Percentiles rank a stretch among this genome's conserved stretches.
Conservation (phyloP, 2,329 filamentous ascomycete genomes). For the Pezicula rhizophila region DNA sequence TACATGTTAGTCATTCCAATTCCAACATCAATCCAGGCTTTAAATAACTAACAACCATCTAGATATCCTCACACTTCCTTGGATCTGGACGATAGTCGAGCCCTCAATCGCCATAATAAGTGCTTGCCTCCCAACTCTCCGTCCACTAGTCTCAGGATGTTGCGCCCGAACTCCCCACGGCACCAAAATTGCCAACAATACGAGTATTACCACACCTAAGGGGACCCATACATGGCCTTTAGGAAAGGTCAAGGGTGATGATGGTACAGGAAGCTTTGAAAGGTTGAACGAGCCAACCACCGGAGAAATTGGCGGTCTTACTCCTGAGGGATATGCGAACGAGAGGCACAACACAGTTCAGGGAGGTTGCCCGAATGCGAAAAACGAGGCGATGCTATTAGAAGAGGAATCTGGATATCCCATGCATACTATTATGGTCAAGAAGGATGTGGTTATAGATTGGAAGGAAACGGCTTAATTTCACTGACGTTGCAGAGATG, state of each 20-base stretch:
- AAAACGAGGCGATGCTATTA: too few species aligned
- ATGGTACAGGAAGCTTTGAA: neutral
- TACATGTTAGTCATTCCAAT: neutral
- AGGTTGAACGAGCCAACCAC: neutral
- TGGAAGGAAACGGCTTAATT: too few species aligned
- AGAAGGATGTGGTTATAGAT: too few species aligned
- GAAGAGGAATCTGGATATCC: too few species aligned
- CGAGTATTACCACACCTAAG: neutral
- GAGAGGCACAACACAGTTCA: neutral
- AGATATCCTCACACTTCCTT: constrained; percentile 1
- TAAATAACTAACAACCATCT: neutral
- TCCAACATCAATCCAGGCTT: neutral
- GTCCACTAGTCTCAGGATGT: neutral
- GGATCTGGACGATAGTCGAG: constrained; percentile 4
- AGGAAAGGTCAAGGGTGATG: neutral
- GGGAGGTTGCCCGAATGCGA: too few species aligned
- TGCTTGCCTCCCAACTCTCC: constrained; percentile 5
- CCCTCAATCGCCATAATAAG: constrained; percentile 3
- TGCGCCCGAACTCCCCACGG: neutral
- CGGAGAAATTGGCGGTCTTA: neutral
- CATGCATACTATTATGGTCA: too few species aligned
- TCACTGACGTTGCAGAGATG: too few species aligned
- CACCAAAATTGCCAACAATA: neutral
- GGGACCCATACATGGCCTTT: neutral
- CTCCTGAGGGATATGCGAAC: neutral